Percentiles rank a stretch among this genome's conserved stretches.
Evolutionary conservation across 805 yeast genomes (phyloP).

Genomic region (Yarrowia bubula): DNA sequence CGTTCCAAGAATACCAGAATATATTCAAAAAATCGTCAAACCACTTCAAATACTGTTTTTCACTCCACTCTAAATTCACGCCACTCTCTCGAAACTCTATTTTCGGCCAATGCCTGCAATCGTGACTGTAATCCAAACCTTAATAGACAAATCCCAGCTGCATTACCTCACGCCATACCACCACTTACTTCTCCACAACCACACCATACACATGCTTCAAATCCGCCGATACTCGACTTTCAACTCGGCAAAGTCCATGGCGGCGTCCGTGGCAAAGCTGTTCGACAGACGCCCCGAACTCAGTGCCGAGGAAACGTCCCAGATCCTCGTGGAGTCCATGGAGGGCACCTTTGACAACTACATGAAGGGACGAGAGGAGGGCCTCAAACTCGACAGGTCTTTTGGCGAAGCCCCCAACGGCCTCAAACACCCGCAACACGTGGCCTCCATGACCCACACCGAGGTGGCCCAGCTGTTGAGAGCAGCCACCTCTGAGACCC

Average conservation of each 20-base stretch:
- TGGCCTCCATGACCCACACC: background rate
- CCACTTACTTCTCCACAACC: background rate
- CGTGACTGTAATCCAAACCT: constrained; percentile 2
- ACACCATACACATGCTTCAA: background rate
- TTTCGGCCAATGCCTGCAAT: background rate
- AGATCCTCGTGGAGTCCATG: constrained; percentile 22
- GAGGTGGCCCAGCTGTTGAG: background rate
- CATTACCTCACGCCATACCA: background rate
- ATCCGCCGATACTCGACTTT: constrained; percentile 9
- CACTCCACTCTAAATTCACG: background rate
- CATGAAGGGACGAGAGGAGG: constrained; percentile 6
- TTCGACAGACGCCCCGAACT: constrained; percentile 20
- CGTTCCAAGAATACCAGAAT: too few species aligned
- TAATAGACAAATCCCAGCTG: background rate
- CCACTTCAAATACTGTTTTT: too few species aligned
- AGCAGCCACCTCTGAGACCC: constrained; percentile 6
- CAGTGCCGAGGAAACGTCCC: constrained; percentile 2
- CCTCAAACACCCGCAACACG: constrained; percentile 23
- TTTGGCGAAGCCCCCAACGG: constrained; percentile 23
- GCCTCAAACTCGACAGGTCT: background rate
- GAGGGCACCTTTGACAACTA: constrained; percentile 8
- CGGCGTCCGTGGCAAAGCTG: constrained; percentile 10
- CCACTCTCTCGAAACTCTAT: background rate
- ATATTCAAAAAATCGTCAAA: too few species aligned
- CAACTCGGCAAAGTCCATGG: constrained; percentile 20